These are phyloP conservation scores for Capronia epimyces DNA, from an alignment of 2,329 filamentous ascomycete species.

Conservation along the genomic window DNA sequence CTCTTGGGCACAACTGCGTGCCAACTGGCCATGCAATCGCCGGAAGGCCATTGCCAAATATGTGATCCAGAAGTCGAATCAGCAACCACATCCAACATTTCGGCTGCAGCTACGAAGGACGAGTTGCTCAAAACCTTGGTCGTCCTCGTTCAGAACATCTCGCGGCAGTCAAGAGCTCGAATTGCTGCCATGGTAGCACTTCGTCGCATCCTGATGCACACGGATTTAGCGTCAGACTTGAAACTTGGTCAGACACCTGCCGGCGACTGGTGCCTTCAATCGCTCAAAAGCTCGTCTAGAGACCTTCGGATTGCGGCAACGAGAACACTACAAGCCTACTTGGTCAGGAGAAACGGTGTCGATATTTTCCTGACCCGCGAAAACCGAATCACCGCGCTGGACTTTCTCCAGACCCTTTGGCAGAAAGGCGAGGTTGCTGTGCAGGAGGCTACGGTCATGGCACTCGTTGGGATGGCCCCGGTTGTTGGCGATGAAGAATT, in stretches of 20 bases:
- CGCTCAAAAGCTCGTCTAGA: slow-evolving; percentile 73
- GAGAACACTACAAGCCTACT: slow-evolving; percentile 61
- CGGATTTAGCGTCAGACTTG: slow-evolving; percentile 53
- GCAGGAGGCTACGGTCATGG: slow-evolving; percentile 78
- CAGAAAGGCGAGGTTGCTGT: slow-evolving; percentile 62
- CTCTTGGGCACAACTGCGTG: slow-evolving; percentile 56
- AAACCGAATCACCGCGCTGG: slow-evolving; percentile 66
- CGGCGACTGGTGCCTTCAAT: slow-evolving; percentile 76
- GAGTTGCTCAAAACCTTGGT: slow-evolving; percentile 42
- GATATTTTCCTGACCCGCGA: slow-evolving; percentile 47
- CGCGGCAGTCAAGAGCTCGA: slow-evolving; percentile 54
- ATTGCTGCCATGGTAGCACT: slow-evolving; percentile 68
- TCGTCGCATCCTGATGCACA: slow-evolving; percentile 64
- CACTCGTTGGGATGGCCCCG: slow-evolving; percentile 78
- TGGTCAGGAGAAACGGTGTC: slow-evolving; percentile 44
- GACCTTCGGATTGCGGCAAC: slow-evolving; percentile 80
- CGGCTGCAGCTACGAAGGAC: slow-evolving; percentile 27
- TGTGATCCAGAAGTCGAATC: slow-evolving; percentile 34
- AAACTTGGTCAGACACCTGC: slow-evolving; percentile 62
- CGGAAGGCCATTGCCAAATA: slow-evolving; percentile 29
- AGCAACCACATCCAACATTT: background rate
- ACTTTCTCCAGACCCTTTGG: slow-evolving; percentile 66
- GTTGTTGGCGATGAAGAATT: slow-evolving; percentile 74
- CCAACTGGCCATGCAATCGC: slow-evolving; percentile 31
- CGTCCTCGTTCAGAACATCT: slow-evolving; percentile 38